Evolutionary conservation across 164 flowering plant genomes (phyloP).

Genomic region (Vitis rotundifolia): DNA sequence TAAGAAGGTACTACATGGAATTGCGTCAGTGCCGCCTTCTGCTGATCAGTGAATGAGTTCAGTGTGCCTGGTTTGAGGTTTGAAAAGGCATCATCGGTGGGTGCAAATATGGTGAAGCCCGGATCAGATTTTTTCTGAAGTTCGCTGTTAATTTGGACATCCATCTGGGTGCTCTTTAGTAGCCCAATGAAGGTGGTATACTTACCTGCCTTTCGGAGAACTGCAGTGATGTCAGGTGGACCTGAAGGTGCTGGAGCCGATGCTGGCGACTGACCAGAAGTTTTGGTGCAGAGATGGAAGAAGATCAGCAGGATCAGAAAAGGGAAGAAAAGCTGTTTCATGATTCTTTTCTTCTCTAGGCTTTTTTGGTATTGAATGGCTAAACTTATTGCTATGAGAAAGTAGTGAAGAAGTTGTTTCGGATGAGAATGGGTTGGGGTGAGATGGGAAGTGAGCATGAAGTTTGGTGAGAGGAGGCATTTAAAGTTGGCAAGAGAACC

Average conservation of each 20-base stretch:
- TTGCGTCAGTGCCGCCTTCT: conserved; percentile 29
- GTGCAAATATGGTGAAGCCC: conserved; percentile 38
- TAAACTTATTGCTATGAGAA: background rate
- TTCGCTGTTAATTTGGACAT: conserved; percentile 23
- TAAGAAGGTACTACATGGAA: conserved; percentile 34
- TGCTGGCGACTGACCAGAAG: conserved; percentile 33
- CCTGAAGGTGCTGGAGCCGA: conserved; percentile 26
- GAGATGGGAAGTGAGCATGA: background rate
- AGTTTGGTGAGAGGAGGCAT: conserved; percentile 25
- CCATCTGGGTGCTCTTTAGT: conserved; percentile 38
- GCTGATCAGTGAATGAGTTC: conserved; percentile 27
- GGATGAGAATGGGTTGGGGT: background rate
- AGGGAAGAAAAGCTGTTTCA: conserved; percentile 13
- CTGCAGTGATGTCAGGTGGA: conserved; percentile 7
- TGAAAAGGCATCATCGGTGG: conserved; percentile 35
- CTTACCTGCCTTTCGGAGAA: conserved; percentile 32
- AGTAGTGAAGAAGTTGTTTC: background rate
- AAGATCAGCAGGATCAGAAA: background rate
- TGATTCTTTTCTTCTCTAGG: conserved; percentile 1
- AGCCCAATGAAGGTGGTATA: conserved; percentile 35
- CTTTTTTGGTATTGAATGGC: background rate
- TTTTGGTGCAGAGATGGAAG: conserved; percentile 20
- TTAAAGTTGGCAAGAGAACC: conserved; percentile 10
- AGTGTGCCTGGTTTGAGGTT: conserved; percentile 29
- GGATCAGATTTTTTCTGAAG: conserved; percentile 23